Percentiles rank a stretch among this genome's conserved stretches.
phyloP scores from a whole-genome alignment of 345 rosid species.

The Noccaea bulbosa region DNA sequence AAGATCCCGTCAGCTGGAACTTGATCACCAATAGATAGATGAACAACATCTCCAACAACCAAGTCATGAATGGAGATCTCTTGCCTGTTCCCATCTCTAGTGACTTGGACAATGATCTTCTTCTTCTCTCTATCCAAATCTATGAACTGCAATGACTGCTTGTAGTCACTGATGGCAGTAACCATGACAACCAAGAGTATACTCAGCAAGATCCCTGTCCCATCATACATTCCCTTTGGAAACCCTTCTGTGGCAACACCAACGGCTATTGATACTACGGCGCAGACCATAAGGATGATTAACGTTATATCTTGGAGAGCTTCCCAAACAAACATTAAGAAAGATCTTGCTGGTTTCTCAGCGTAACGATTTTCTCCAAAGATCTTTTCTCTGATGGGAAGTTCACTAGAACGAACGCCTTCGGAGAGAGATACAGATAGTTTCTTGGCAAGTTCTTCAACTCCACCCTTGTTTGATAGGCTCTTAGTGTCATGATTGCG shows the following conservation, averaged over 20 bases:
- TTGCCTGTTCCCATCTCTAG: conserved; percentile 71
- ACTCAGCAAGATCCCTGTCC: conserved; percentile 73
- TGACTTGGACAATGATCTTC: conserved; percentile 68
- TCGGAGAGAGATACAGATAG: conserved; percentile 53
- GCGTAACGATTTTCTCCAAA: conserved; percentile 60
- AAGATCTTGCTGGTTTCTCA: conserved; percentile 63
- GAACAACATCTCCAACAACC: conserved; percentile 89
- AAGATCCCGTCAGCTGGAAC: conserved; percentile 74
- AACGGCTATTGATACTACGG: conserved; percentile 72
- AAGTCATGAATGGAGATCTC: conserved; percentile 75
- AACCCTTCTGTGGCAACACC: conserved; percentile 71
- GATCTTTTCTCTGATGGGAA: conserved; percentile 56
- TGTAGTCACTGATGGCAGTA: conserved; percentile 90
- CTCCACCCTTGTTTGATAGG: conserved; percentile 59
- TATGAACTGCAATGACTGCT: conserved; percentile 81
- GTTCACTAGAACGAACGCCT: conserved; percentile 56
- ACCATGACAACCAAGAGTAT: conserved; percentile 79
- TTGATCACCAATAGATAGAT: conserved; percentile 72
- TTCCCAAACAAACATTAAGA: conserved; percentile 56
- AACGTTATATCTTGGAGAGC: conserved; percentile 56
- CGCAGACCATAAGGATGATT: conserved; percentile 54
- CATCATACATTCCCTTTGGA: conserved; percentile 57
- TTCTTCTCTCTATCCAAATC: conserved; percentile 87
- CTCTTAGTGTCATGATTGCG: conserved; percentile 60
- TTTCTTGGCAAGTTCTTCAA: conserved; percentile 61